Conservation (phyloP, 768 basidiomycete species). For the Calocybe cyanea region DNA sequence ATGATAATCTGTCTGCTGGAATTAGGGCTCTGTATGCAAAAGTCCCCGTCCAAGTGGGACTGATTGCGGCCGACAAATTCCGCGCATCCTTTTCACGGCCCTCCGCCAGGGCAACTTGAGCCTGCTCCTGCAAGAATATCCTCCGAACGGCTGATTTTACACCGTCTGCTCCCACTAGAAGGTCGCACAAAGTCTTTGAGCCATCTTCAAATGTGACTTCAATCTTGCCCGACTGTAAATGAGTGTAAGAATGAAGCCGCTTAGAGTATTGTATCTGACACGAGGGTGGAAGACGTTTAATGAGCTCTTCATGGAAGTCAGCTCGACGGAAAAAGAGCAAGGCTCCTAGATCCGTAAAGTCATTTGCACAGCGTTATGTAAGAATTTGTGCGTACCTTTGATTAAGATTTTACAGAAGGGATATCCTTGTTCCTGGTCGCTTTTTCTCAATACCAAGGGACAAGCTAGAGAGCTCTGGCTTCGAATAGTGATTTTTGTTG, state of each 20-base stretch:
- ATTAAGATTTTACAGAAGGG: slow-evolving; percentile 23
- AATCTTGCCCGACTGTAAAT: slow-evolving; percentile 16
- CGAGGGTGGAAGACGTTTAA: slow-evolving; percentile 32
- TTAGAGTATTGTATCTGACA: slow-evolving; percentile 36
- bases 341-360: slow-evolving; percentile 12
- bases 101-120: slow-evolving; percentile 5
- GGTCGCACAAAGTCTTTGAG: slow-evolving; percentile 40
- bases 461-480: slow-evolving; percentile 11
- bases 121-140: slow-evolving; percentile 19
- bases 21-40: slow-evolving; percentile 30
- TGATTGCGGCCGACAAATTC: slow-evolving; percentile 13
- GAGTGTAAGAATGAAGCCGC: slow-evolving; percentile 38
- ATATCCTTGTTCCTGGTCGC: slow-evolving; percentile 27
- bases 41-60: slow-evolving; percentile 39
- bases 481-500: background rate
- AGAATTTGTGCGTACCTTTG: slow-evolving; percentile 17
- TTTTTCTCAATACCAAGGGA: slow-evolving; percentile 28
- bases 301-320: slow-evolving; percentile 44
- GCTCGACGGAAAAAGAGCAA: slow-evolving; percentile 42
- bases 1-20: slow-evolving; percentile 24
- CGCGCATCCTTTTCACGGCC: slow-evolving; percentile 8
- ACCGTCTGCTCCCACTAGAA: slow-evolving; percentile 40
- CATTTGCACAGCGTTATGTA: background rate
- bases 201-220: slow-evolving; percentile 43
- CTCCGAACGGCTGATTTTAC: slow-evolving; percentile 32